Base-by-base conservation (phyloP, 2,329 filamentous ascomycete genomes). In the Ascochyta koolunga region DNA sequence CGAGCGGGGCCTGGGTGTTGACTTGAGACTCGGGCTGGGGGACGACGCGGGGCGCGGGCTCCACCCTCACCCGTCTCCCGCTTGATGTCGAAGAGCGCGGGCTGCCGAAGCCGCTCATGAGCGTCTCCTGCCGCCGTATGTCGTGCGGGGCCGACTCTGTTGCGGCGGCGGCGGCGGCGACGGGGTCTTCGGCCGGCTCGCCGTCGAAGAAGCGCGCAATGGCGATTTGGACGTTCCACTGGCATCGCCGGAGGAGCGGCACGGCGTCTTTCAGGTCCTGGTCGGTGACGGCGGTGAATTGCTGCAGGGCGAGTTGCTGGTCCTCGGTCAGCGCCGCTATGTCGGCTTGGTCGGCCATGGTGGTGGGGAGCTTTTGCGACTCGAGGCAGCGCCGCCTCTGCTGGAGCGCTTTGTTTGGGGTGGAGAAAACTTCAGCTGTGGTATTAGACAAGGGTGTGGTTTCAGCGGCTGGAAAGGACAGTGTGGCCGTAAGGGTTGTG, bases 161-260 rank as follows among this genome's bases (percentile, higher is more conserved):
- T 2, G 22, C 22, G 22, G 25, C 78, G 44, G 87, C 82, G 53
- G 90, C 91, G 52, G 89, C 89, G 53, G 89, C 89, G 16, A 93
- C 79, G 11, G 86, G 89, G 72, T 76, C 72, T 53, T 96, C 91
- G 42, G 91, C 85, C 3, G 89, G 89, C 77, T 98, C 95, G 64
- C 95, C 95, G 69, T 99, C 95, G 73, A 97, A 99, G 84, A 98
- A 98, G 71, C 96, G 96, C 61, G 95, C 86, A 60, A 99, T 93
- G 53, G 95, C 93, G 67, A 98, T 96, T 80, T 93, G 90, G 0
- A 96, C 89, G 71, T 98, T 99, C 95, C 95, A 99, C 80, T 98
- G 89, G 51, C 92, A 96, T 58, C 92, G 83, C 63, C 88, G 85
- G 2, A 99, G 81, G 4, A 99, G 75, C 1, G 90, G 86, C 42